These are phyloP conservation scores for Botryotinia narcissicola DNA, from an alignment of 2,329 filamentous ascomycete genomes.

Conservation along the genomic window DNA sequence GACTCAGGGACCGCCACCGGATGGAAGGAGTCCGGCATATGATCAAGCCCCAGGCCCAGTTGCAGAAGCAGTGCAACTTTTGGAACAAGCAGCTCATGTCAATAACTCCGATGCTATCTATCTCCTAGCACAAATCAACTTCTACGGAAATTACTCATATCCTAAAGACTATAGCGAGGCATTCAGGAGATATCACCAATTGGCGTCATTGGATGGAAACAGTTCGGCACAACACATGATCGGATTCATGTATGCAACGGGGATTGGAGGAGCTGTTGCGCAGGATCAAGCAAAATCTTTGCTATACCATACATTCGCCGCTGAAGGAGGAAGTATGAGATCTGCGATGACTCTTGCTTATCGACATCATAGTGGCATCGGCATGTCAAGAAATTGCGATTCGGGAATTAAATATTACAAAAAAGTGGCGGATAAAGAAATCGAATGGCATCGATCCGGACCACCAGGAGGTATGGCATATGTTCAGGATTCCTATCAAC, in stretches of 20 bases:
- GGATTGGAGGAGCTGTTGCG: constrained; percentile 76
- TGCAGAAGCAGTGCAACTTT: constrained; percentile 55
- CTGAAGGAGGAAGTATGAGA: constrained; percentile 74
- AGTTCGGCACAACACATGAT: constrained; percentile 94
- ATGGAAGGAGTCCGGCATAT: constrained; percentile 23
- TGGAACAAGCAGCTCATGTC: constrained; percentile 56
- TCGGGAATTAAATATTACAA: constrained; percentile 86
- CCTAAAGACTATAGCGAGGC: constrained; percentile 77
- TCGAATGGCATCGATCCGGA: constrained; percentile 81
- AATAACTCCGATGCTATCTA: constrained; percentile 79
- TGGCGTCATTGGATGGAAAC: constrained; percentile 78
- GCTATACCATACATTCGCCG: constrained; percentile 92
- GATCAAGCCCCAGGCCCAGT: constrained; percentile 51
- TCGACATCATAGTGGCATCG: constrained; percentile 80
- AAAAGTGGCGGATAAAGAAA: constrained; percentile 87
- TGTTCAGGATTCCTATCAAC: constrained; percentile 74
- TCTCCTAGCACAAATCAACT: constrained; percentile 90
- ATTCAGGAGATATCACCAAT: constrained; percentile 75
- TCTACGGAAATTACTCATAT: constrained; percentile 90
- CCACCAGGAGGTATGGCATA: constrained; percentile 83
- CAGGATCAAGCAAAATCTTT: constrained; percentile 88
- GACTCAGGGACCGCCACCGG: constrained; percentile 55
- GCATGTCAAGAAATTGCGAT: constrained; percentile 82
- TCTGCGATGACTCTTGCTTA: constrained; percentile 95
- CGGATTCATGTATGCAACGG: constrained; percentile 92